Percentiles rank a stretch among this genome's conserved stretches.
These are phyloP conservation scores for Boletus eberwhitei DNA, from an alignment of 768 basidiomycete genomes.

Conservation along the genomic window DNA sequence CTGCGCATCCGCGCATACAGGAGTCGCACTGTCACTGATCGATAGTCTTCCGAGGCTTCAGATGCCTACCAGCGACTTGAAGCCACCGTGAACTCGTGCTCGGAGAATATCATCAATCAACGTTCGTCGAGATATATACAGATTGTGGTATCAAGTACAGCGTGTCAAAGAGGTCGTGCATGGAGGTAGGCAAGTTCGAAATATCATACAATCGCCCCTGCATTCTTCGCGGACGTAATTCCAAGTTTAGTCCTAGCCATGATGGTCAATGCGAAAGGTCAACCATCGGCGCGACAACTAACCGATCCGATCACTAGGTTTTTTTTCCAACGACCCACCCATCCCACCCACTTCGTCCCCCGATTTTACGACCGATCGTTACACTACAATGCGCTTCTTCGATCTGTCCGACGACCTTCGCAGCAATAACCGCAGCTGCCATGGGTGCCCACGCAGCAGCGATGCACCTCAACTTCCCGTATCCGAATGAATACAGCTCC, in stretches of 20 bases:
- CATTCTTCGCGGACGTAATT: background rate
- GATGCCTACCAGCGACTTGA: background rate
- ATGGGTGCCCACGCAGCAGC: constrained; percentile 56
- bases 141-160: background rate
- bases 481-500: constrained; percentile 44
- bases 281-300: background rate
- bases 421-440: constrained; percentile 48
- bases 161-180: background rate
- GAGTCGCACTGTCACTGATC: too few relatives aligned
- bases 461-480: constrained; percentile 35
- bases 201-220: constrained; percentile 5
- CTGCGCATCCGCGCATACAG: too few relatives aligned
- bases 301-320: background rate
- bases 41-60: background rate
- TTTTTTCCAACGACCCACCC: constrained; percentile 35
- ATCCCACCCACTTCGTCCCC: constrained; percentile 48
- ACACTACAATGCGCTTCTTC: constrained; percentile 20
- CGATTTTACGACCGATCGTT: constrained; percentile 23
- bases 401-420: constrained; percentile 37
- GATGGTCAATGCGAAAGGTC: background rate
- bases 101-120: background rate
- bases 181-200: background rate
- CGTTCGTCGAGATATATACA: background rate
- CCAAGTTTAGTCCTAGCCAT: background rate
- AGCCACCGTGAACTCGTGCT: background rate